These are phyloP conservation scores for Scytalidium sp. DNA, from an alignment of 2,329 filamentous ascomycete genomes.

Conservation along the genomic window DNA sequence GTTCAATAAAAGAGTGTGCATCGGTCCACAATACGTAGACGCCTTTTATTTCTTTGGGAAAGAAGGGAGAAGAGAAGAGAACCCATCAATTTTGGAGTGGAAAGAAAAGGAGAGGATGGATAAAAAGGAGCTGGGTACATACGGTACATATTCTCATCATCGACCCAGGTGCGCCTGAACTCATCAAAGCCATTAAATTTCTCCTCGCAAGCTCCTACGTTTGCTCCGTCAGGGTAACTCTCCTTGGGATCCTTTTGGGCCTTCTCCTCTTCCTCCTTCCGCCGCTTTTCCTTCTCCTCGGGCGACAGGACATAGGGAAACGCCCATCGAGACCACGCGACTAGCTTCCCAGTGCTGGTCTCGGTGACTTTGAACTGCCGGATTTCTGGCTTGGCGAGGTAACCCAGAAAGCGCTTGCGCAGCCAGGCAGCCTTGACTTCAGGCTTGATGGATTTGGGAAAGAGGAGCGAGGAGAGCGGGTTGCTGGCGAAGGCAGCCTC, in stretches of 20 bases:
- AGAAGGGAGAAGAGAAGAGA: neutral
- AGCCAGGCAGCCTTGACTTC: constrained; percentile 28
- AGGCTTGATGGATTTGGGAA: constrained; percentile 7
- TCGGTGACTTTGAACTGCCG: constrained; percentile 33
- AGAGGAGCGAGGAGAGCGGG: neutral
- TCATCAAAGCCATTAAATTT: constrained; percentile 28
- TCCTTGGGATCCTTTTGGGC: constrained; percentile 2
- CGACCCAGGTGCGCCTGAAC: constrained; percentile 26
- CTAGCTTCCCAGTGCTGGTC: constrained; percentile 21
- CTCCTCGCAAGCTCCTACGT: constrained; percentile 21
- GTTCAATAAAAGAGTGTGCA: too few species aligned
- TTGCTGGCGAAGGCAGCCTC: constrained; percentile 21
- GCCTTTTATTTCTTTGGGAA: too few species aligned
- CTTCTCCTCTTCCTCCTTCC: constrained; percentile 3
- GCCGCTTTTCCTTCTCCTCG: constrained; percentile 8
- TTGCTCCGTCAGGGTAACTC: constrained; percentile 27
- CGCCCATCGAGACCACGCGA: constrained; percentile 32
- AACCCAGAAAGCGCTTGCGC: constrained; percentile 19
- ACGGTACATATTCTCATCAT: constrained; percentile 32
- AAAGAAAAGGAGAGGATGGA: neutral
- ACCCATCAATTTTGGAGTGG: neutral
- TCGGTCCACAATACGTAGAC: too few species aligned
- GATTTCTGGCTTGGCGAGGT: constrained; percentile 25
- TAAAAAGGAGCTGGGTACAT: constrained; percentile 6
- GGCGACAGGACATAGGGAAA: constrained; percentile 26